These are phyloP conservation scores for Capronia epimyces DNA, from an alignment of 2,329 filamentous ascomycete species.

Conservation along the genomic window DNA sequence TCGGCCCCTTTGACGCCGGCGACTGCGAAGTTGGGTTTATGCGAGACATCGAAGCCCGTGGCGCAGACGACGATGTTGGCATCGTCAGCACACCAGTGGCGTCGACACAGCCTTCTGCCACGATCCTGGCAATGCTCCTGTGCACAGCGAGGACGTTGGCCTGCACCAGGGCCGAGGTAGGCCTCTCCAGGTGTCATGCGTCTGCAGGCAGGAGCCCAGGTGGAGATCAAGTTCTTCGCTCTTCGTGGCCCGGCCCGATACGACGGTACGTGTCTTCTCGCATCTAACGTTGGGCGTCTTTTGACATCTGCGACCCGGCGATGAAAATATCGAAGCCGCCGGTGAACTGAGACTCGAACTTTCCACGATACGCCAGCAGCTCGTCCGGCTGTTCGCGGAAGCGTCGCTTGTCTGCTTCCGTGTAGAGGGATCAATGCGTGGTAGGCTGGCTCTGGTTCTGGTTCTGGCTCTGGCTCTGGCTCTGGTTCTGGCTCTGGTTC, in stretches of 20 bases:
- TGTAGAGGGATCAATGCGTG: constrained; percentile 12
- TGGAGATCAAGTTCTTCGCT: constrained; percentile 33
- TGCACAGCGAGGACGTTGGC: constrained; percentile 26
- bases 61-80: constrained; percentile 39
- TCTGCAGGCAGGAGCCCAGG: constrained; percentile 38
- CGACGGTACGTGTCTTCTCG: constrained; percentile 42
- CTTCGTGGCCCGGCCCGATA: constrained; percentile 40
- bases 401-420: constrained; percentile 24
- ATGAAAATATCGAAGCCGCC: constrained; percentile 41
- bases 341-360: constrained; percentile 43
- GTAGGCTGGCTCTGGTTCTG: too few relatives aligned
- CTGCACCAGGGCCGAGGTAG: constrained; percentile 44
- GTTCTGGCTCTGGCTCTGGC: too few relatives aligned
- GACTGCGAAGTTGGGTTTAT: neutral
- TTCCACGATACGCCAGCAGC: constrained; percentile 41
- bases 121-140: constrained; percentile 40
- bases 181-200: constrained; percentile 48
- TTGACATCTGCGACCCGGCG: constrained; percentile 38
- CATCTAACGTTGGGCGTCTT: constrained; percentile 38
- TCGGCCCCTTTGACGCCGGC: neutral
- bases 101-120: constrained; percentile 37
- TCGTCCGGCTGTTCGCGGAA: constrained; percentile 41
- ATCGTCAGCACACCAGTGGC: constrained; percentile 36
- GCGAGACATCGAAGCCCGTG: too few relatives aligned
- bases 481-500: too few relatives aligned